A percentile compares a stretch with the other conserved stretches of the same genome.
Conservation (phyloP, 2,329 filamentous ascomycete species). For the Hymenoscyphus repandus region DNA sequence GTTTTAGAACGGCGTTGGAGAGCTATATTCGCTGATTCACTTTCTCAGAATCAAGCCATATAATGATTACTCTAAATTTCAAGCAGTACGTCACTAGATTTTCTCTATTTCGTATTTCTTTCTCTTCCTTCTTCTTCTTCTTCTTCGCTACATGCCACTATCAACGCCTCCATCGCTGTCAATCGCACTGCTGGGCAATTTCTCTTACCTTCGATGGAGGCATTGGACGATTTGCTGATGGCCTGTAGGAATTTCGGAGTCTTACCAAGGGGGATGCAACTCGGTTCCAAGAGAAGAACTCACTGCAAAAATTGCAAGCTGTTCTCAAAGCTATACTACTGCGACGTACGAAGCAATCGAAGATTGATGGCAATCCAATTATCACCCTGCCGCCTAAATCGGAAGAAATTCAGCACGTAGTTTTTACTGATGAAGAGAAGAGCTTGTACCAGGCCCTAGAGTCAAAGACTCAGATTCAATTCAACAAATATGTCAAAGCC, state of each 20-base stretch:
- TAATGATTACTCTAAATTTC: conserved; percentile 58
- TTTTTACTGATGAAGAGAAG: conserved; percentile 61
- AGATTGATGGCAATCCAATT: conserved; percentile 75
- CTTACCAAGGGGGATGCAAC: conserved; percentile 22
- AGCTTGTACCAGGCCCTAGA: conserved; percentile 64
- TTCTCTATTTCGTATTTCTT: conserved; percentile 14
- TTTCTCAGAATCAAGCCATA: conserved; percentile 78
- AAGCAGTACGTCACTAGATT: conserved; percentile 36
- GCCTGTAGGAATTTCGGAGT: conserved; percentile 22
- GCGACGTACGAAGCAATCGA: conserved; percentile 73
- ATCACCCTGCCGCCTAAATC: conserved; percentile 62
- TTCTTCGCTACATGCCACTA: neutral
- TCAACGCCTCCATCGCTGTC: neutral
- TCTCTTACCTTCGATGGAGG: no score
- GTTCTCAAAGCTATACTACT: conserved; percentile 77
- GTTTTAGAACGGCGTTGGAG: conserved; percentile 59
- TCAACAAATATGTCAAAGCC: conserved; percentile 71
- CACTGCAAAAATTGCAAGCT: conserved; percentile 68
- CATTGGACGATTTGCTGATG: no score
- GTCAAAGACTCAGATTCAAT: conserved; percentile 58
- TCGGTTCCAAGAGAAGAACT: conserved; percentile 31
- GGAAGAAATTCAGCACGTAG: conserved; percentile 55
- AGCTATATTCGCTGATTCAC: conserved; percentile 70
- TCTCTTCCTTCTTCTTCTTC: neutral
- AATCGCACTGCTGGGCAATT: no score